Base-by-base conservation (phyloP, 129 eudicot genomes). In the Glebionis coronaria region DNA sequence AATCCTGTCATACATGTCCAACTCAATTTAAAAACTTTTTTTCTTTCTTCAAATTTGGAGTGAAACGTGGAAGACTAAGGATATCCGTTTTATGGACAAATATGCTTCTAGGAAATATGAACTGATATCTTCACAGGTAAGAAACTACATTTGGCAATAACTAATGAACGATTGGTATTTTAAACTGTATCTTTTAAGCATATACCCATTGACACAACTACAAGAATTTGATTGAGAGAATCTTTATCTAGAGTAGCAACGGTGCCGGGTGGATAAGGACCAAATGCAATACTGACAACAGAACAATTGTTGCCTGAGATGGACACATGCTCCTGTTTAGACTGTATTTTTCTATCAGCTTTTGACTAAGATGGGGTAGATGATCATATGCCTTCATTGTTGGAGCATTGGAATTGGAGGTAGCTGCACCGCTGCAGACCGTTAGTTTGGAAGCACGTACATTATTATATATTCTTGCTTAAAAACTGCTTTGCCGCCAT, bases 271-370 rank as follows among this genome's bases (percentile, higher is more conserved):
- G 12, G 19, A 59, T 59, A 59, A 59, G 13, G 12, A 14, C 23
- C 65, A 59, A 59, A 59, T 28, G 5, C 12, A 59, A 4, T 59
- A 46, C 23, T 31, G 65, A 12, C 65, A 59, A 29, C 45, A 29
- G 40, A 13, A 29, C 10, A 56, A 0, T 2, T 59, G 12, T 29
- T 59, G 46, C 29, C 65, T 14, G 65, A 59, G 46, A 59, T 11
- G 45, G n/a, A 59, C 64, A 59, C 64, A 29, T 59, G 64, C 44
- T 56, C 15, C 23, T 56, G 16, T 55, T 28, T 56, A 58, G 28
- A n/a, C 20, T 47, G 53, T 3, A 1, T 35, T 35, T 6, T 47
- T 47, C 16, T 12, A 47, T 11, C 5, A 47, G 53, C 53, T 47
- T 47, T 47, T 47, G 53, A 47, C 42, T 35, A 7, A 8, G 11